Base-by-base conservation (phyloP, 2,329 filamentous ascomycete genomes). In the Plectosphaerella plurivora region DNA sequence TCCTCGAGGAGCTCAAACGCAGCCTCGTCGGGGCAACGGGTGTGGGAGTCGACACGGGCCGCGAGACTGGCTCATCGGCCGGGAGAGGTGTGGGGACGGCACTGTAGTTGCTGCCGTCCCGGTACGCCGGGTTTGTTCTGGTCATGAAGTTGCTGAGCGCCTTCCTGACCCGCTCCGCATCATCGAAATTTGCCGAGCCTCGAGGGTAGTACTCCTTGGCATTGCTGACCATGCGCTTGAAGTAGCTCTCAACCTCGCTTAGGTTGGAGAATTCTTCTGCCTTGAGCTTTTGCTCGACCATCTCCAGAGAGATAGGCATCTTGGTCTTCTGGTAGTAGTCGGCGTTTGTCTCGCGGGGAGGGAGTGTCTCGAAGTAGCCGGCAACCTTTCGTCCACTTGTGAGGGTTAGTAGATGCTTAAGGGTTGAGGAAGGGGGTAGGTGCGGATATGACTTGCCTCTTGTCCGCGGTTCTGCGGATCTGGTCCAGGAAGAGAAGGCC, bases 141-240 rank as follows among this genome's bases (percentile, higher is more conserved):
- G 86, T 87, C 91, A 96, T 96, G 67, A 85, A 91, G 63, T 92
- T 93, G 66, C 88, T 92, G 41, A 93, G 78, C 3, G 90, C 86
- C 71, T 96, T 96, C 46, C 91, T 82, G 45, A 96, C 82, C 47
- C 90, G 84, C 69, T 96, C 91, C 9, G 91, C 90, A 72, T 96
- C 91, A 44, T 91, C 87, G 64, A 87, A 93, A 37, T 88, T 78
- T 53, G 83, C 73, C 0, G 89, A 90, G 44, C 79, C 81, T 60
- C 87, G 87, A 54, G 86, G 78, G 63, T 93, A 93, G 71, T 84
- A 94, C 51, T 90, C 85, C 68, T 96, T 96, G 36, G 89, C 89
- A 64, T 96, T 96, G 58, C 84, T 80, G 51, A 96, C 87, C 79
- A 96, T 88, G 57, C 91, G 86, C 74, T 94, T 95, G 65, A 93